Evolutionary conservation across 192 early-diverging fungal genomes (phyloP).

Genomic region (Backusella australiensis): DNA sequence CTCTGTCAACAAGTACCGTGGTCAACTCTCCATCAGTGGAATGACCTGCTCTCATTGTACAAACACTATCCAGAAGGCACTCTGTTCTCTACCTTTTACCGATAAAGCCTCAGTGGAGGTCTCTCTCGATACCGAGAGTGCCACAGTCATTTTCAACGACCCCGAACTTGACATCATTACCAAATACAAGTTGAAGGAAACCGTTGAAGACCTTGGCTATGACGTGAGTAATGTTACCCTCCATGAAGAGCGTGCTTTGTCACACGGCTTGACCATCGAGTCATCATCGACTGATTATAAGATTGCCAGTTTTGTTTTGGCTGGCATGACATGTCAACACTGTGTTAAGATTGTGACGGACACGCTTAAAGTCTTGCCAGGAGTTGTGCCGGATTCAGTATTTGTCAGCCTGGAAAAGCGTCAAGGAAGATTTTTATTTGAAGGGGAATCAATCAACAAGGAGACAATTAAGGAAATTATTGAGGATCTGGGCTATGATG

Average conservation of each 20-base stretch:
- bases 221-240: constrained; percentile 2
- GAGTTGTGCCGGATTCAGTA: constrained; percentile 53
- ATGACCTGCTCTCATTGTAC: constrained; percentile 36
- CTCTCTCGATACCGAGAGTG: constrained; percentile 6
- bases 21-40: constrained; percentile 21
- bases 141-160: not conserved
- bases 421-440: constrained; percentile 55
- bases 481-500: constrained; percentile 77
- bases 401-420: constrained; percentile 67
- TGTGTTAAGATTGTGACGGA: constrained; percentile 75
- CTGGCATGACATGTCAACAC: constrained; percentile 85
- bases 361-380: constrained; percentile 44
- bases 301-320: constrained; percentile 30
- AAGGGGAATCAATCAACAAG: constrained; percentile 22
- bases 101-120: constrained; percentile 10
- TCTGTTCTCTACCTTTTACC: not conserved
- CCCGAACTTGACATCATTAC: not conserved
- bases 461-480: constrained; percentile 52
- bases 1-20: not conserved
- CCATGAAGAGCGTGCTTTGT: not conserved
- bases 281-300: not conserved
- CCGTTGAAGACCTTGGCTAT: constrained; percentile 27
- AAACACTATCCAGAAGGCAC: constrained; percentile 13
- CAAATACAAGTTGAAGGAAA: not conserved
- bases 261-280: not conserved